These are phyloP conservation scores for Cystobasidium pallidum DNA, from an alignment of 1,284 basidiomycete genomes.

Conservation along the genomic window DNA sequence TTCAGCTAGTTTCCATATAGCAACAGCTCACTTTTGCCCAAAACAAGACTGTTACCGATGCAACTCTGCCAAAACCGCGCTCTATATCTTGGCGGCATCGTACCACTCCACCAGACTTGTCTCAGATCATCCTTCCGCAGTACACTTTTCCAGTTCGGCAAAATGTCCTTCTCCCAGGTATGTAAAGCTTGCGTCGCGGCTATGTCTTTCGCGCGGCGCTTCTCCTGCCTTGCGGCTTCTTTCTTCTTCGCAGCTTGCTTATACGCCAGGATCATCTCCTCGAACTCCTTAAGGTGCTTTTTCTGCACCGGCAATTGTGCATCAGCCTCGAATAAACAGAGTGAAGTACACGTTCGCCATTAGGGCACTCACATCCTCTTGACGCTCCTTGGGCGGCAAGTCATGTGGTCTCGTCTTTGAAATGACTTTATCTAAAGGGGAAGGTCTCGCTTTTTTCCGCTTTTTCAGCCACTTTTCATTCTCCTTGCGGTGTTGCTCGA, in stretches of 20 bases:
- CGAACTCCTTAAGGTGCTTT: conserved; percentile 51
- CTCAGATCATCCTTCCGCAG: conserved; percentile 63
- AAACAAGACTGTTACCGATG: conserved; percentile 82
- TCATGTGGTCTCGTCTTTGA: conserved; percentile 52
- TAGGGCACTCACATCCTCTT: conserved; percentile 52
- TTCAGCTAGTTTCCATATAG: too few relatives aligned
- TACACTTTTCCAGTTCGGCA: conserved; percentile 81
- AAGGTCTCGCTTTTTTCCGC: conserved; percentile 40
- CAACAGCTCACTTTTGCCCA: conserved; percentile 77
- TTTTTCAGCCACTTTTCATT: conserved; percentile 30
- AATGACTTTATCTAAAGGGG: conserved; percentile 50
- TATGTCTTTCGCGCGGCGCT: conserved; percentile 41
- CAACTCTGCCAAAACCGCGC: conserved; percentile 84
- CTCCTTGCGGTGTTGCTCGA: conserved; percentile 24
- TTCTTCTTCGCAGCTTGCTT: conserved; percentile 47
- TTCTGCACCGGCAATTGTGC: conserved; percentile 25
- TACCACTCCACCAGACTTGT: conserved; percentile 85
- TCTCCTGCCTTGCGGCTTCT: not conserved
- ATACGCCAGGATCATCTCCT: conserved; percentile 50
- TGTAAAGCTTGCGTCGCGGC: conserved; percentile 64
- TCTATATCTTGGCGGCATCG: conserved; percentile 78
- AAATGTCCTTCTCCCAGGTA: conserved; percentile 76
- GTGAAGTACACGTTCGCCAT: not conserved
- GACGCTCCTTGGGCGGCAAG: conserved; percentile 51
- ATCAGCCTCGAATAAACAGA: not conserved